A percentile compares a stretch with the other conserved stretches of the same genome.
Evolutionary conservation across 1,139 yeast genomes (phyloP).

Genomic region (Scheffersomyces titani): DNA sequence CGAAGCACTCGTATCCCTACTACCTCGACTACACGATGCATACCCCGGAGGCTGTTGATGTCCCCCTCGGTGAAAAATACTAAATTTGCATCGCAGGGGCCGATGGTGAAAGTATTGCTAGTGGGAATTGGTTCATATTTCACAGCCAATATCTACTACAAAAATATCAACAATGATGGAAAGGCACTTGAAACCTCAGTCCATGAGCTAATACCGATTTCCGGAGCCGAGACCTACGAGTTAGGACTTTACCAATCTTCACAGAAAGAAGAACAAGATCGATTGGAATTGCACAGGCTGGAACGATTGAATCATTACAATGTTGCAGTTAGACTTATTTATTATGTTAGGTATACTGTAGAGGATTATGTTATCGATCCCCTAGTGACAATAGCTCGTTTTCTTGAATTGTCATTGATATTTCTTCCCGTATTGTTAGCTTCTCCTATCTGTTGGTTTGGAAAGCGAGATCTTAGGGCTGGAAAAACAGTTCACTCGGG

Average conservation of each 20-base stretch:
- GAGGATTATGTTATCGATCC: conserved; percentile 69
- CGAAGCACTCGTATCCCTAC: neutral
- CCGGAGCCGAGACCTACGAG: conserved; percentile 64
- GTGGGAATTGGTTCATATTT: neutral
- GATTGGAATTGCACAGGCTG: conserved; percentile 23
- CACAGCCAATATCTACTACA: neutral
- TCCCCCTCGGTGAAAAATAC: neutral
- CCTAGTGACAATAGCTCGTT: conserved; percentile 62
- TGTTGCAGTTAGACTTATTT: conserved; percentile 29
- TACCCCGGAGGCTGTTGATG: neutral
- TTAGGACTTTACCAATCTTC: conserved; percentile 67
- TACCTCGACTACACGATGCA: neutral
- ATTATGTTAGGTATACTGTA: conserved; percentile 39
- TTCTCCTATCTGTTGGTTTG: conserved; percentile 68
- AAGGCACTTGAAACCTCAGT: conserved; percentile 35
- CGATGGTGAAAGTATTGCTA: neutral
- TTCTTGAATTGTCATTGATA: conserved; percentile 63
- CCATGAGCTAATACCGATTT: conserved; percentile 44
- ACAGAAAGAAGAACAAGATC: conserved; percentile 46
- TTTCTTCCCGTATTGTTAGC: conserved; percentile 70
- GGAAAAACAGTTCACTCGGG: conserved; percentile 55
- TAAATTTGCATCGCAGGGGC: neutral
- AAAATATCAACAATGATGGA: conserved; percentile 26
- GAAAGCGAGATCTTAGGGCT: conserved; percentile 38
- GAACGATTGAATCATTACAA: conserved; percentile 26